These are phyloP conservation scores for Phytopythium aichiense DNA, from an alignment of 352 stramenopile genomes.

Conservation along the genomic window DNA sequence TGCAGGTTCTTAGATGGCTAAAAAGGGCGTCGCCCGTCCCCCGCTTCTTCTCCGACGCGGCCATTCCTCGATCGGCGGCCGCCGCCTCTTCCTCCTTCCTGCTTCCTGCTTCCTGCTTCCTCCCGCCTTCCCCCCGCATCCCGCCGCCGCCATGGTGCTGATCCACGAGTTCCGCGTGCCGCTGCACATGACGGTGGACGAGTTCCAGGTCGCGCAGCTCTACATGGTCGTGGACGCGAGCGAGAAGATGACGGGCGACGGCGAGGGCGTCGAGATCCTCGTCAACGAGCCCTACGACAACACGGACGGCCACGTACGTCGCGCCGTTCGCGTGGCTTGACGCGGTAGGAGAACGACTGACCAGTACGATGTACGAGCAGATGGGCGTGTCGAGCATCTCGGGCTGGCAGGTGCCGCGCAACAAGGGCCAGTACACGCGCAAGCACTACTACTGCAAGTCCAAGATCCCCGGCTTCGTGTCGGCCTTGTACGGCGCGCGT, in stretches of 20 bases:
- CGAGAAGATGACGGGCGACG: slow-evolving; percentile 80
- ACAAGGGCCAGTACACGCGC: slow-evolving; percentile 84
- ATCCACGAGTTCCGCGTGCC: slow-evolving; percentile 88
- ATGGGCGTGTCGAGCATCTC: slow-evolving; percentile 76
- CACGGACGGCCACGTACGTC: slow-evolving; percentile 57
- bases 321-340: not conserved
- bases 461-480: slow-evolving; percentile 79
- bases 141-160: slow-evolving; percentile 47
- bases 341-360: not conserved
- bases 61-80: slow-evolving; percentile 1
- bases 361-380: slow-evolving; percentile 9
- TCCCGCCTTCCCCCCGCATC: not conserved
- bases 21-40: not conserved
- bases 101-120: slow-evolving; percentile 4
- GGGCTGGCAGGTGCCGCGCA: slow-evolving; percentile 61
- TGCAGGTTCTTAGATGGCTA: slow-evolving; percentile 3
- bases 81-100: not conserved
- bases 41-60: not conserved
- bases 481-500: slow-evolving; percentile 50
- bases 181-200: slow-evolving; percentile 82
- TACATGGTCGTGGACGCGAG: slow-evolving; percentile 87
- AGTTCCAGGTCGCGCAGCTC: slow-evolving; percentile 84
- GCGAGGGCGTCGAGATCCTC: slow-evolving; percentile 83
- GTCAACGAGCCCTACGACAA: slow-evolving; percentile 88
- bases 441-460: slow-evolving; percentile 89